Evolutionary conservation across 371 early-diverging fungal species (phyloP), one percentile per base, ranked within the genome.

Genomic region (Rhizomucor pusillus): DNA sequence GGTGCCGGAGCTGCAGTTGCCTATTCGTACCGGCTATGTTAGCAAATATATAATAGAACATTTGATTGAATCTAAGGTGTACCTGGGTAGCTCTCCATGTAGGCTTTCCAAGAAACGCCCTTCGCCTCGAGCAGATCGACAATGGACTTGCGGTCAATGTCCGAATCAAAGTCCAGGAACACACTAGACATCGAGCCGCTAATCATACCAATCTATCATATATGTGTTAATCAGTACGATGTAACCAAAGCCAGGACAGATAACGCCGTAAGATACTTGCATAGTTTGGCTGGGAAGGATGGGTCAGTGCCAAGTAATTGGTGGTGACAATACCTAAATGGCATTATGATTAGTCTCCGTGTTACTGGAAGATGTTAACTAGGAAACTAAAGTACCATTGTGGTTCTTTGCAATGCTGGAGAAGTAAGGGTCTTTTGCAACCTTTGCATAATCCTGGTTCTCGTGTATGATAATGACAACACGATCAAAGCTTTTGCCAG

Each of bases 81-180:
- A 48, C 53, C 53, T 16, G 79, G 72, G 53, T 74, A 80, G 18
- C 67, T 61, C 62, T 87, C 82, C 47, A 72, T 65, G 60, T 85
- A 87, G 7, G 75, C 57, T 57, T 71, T 80, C 88, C 88, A 87
- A 37, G 80, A 66, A 40, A 84, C 56, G 5, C 71, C 70, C 56
- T 73, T 80, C 20, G 73, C 59, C 43, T 85, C 85, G 29, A 87
- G 62, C 7, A 81, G 69, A 59, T 85, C 85, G 14, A 79, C 85
- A n/a, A 87, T 54, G 52, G 57, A 69, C 20, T 52, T 33, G 25
- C 69, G 63, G 56, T 63, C 66, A 45, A 69, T 18, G 33, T 67
- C 56, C 41, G 55, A 49, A 19, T 50, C 54, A 19, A 47, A 51
- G 49, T 80, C 73, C 13, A 54, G 22, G 33, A 52, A 13, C 0